A percentile compares a stretch with the other conserved stretches of the same genome.
Conservation (phyloP, 768 basidiomycete species). For the Lentinula guzmanii region DNA sequence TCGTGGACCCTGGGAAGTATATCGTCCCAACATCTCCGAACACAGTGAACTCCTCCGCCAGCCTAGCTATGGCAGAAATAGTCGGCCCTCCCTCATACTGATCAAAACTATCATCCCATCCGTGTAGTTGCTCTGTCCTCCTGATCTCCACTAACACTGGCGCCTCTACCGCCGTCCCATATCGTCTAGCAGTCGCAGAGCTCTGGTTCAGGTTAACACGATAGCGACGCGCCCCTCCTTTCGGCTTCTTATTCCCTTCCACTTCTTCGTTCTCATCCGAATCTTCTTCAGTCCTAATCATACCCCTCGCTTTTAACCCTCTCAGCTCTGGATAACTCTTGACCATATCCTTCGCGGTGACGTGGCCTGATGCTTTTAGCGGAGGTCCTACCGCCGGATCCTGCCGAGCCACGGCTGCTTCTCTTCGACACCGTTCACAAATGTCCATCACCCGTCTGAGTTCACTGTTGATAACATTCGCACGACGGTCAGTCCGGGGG, state of each 20-base stretch:
- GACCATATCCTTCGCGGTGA: neutral
- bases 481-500: too few relatives aligned
- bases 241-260: neutral
- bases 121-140: neutral
- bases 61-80: neutral
- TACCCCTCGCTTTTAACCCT: neutral
- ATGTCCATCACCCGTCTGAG: neutral
- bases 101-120: neutral
- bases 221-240: too few relatives aligned
- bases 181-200: neutral
- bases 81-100: neutral
- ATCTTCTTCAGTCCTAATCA: neutral
- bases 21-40: neutral
- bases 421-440: neutral
- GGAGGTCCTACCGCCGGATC: neutral
- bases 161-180: neutral
- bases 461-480: too few relatives aligned
- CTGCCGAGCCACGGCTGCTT: neutral
- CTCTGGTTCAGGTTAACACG: neutral
- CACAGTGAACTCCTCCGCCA: neutral
- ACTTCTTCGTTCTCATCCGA: too few relatives aligned
- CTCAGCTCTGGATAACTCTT: neutral
- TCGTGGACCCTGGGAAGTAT: neutral
- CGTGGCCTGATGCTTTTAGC: neutral
- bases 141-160: neutral